These are phyloP conservation scores for Imleria badia DNA, from an alignment of 768 basidiomycete species.

Conservation along the genomic window DNA sequence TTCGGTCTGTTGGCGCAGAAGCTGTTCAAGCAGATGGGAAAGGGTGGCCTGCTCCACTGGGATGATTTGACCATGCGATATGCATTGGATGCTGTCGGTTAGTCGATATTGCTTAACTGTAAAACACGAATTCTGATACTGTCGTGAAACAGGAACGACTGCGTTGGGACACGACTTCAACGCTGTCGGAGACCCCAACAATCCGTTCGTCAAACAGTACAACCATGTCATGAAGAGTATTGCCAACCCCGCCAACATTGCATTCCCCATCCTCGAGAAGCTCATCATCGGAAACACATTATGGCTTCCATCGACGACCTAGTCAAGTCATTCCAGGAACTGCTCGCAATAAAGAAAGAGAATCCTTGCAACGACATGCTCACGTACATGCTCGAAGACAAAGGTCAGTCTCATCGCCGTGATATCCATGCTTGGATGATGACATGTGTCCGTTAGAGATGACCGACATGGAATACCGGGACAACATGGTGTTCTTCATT, in stretches of 20 bases:
- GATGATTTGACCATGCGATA: neutral
- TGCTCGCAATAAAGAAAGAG: neutral
- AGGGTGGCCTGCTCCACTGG: conserved; percentile 1
- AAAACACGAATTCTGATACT: neutral
- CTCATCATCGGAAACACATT: neutral
- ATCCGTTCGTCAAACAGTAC: neutral
- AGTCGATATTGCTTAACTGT: neutral
- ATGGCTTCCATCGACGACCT: neutral
- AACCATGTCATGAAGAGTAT: neutral
- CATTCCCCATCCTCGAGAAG: neutral
- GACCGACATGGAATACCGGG: neutral
- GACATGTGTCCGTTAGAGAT: neutral
- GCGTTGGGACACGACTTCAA: neutral
- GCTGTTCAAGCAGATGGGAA: conserved; percentile 2
- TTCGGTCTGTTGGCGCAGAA: neutral
- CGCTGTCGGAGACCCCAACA: neutral
- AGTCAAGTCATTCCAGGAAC: neutral
- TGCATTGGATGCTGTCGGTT: neutral
- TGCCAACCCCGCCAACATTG: neutral
- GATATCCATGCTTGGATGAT: neutral
- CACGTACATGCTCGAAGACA: conserved; percentile 5
- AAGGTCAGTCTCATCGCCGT: neutral
- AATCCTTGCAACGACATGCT: conserved; percentile 3
- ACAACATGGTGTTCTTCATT: neutral
- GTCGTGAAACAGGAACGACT: neutral